Base-by-base conservation (phyloP, 2,329 filamentous ascomycete genomes). In the Incumbomyces delicatus region DNA sequence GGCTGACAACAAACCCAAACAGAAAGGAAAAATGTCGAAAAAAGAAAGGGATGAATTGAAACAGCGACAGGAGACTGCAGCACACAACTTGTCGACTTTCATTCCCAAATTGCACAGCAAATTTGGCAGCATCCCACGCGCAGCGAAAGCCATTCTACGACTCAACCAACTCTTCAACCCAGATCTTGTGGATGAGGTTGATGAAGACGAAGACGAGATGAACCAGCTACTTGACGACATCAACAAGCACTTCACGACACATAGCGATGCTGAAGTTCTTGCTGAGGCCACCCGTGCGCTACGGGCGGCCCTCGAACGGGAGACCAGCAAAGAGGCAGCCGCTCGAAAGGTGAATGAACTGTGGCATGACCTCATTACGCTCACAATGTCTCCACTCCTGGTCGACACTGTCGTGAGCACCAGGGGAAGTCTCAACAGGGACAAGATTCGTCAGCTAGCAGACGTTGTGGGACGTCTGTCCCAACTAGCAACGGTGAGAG, bases 81-180 rank as follows among this genome's bases (percentile, higher is more conserved):
- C 87, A 2, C 74, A 88, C 40, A 80, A 83, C 55, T 74, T 98
- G 32, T 86, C 87, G 7, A 73, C 76, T 32, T 73, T 85, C 12
- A 90, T 96, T 45, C 92, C 92, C 1, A 81, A 80, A 53, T 76
- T 98, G 2, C 71, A 98, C 43, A 95, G 84, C 66, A 96, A 95
- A 61, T 98, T 88, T 57, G 90, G 92, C 4, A 86, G 89, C n/a
- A 77, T 85, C 22, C 85, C 92, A 13, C 81, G 85, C 58, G 89
- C 90, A 18, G 88, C 89, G 1, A 85, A 87, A 8, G 80, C 85
- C 18, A 88, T 95, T 38, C 74, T 98, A 18, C 80, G 87, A 29
- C 71, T 98, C 36, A 87, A 94, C 61, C 87, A 90, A 60, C 79
- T 86, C 33, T 78, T 98, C 17, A 86, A 95, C 55, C 75, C 95